These are phyloP conservation scores for Borealophlyctis nickersoniae DNA, from an alignment of 192 early-diverging fungal species.

Conservation along the genomic window DNA sequence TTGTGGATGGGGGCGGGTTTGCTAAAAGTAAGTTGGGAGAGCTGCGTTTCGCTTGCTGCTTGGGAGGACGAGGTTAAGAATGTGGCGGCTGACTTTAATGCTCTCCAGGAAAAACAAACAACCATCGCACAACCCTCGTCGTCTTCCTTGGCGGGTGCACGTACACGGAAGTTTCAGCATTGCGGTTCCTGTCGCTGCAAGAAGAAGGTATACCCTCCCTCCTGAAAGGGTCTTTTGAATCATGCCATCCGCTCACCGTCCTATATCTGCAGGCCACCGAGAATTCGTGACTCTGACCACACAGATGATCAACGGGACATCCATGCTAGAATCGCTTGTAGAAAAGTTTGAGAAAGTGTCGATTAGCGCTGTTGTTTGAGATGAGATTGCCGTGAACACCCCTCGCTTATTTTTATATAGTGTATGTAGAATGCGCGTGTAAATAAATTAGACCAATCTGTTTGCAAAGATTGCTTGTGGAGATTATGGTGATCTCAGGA, in stretches of 20 bases:
- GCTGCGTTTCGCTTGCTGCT: too few relatives aligned
- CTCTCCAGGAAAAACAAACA: too few relatives aligned
- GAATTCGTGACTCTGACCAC: slow-evolving; percentile 88
- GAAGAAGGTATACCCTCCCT: slow-evolving; percentile 54
- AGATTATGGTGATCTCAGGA: too few relatives aligned
- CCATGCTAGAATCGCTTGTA: slow-evolving; percentile 60
- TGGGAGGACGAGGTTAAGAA: too few relatives aligned
- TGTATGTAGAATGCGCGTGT: too few relatives aligned
- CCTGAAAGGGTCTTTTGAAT: slow-evolving; percentile 4
- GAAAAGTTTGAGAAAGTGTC: slow-evolving; percentile 5
- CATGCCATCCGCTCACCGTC: background rate
- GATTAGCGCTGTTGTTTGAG: background rate
- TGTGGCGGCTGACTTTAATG: too few relatives aligned
- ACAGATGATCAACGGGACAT: slow-evolving; percentile 82
- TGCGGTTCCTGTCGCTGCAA: slow-evolving; percentile 82
- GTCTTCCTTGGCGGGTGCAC: slow-evolving; percentile 97
- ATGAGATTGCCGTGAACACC: too few relatives aligned
- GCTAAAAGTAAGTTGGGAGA: slow-evolving; percentile 18
- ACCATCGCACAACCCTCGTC: slow-evolving; percentile 83
- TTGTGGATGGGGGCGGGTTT: slow-evolving; percentile 11
- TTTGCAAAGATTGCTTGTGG: too few relatives aligned
- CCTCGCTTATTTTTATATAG: too few relatives aligned
- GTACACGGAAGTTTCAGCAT: slow-evolving; percentile 85
- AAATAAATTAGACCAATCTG: too few relatives aligned
- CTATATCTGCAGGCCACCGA: slow-evolving; percentile 56